A percentile compares a stretch with the other conserved stretches of the same genome.
phyloP scores from a whole-genome alignment of 176 grass and related monocot species.

The Lolium multiflorum region DNA sequence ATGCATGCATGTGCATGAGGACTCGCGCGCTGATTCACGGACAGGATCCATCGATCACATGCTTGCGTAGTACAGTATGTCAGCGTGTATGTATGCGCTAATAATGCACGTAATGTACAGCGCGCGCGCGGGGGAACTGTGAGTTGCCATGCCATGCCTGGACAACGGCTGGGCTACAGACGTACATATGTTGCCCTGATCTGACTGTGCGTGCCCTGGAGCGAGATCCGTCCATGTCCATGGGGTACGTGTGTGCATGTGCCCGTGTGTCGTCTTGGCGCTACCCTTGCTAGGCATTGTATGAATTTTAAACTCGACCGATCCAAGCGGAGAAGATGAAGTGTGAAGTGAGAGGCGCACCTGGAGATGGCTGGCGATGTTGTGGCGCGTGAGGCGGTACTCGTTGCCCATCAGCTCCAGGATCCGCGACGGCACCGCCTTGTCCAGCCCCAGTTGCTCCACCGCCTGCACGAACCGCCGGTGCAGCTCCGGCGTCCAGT shows the following conservation, averaged over 20 bases:
- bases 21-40: neutral
- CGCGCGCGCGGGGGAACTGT: neutral
- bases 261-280: neutral
- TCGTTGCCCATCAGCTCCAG: conserved; percentile 91
- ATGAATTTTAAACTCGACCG: neutral
- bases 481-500: conserved; percentile 99
- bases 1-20: neutral
- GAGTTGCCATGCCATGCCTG: neutral
- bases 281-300: neutral
- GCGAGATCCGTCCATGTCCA: neutral
- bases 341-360: conserved; percentile 17
- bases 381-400: conserved; percentile 81
- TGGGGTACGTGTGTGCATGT: neutral
- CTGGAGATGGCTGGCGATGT: conserved; percentile 95
- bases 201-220: neutral
- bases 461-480: conserved; percentile 94
- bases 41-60: neutral
- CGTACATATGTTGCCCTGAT: conserved; percentile 34
- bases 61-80: neutral
- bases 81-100: neutral
- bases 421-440: conserved; percentile 94
- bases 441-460: conserved; percentile 95
- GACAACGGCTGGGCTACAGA: conserved; percentile 1
- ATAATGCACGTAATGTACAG: neutral
- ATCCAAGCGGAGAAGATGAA: neutral